phyloP scores from a whole-genome alignment of 192 early-diverging fungal species.

The Podila epigama region DNA sequence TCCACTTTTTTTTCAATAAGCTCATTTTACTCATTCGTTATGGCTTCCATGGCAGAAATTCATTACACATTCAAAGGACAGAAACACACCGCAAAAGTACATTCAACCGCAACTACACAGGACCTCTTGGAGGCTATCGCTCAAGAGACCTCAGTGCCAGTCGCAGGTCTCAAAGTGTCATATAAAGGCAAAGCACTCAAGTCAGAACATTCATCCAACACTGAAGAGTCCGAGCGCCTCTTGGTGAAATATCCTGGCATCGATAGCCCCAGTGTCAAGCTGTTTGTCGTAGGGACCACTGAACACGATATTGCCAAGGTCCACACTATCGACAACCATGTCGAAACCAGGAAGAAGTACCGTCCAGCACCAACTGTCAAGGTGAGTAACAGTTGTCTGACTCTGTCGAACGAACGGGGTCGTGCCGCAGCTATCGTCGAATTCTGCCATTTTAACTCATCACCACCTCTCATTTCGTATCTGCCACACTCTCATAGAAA shows the following conservation, averaged over 20 bases:
- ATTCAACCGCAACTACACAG: neutral
- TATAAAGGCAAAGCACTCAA: constrained; percentile 29
- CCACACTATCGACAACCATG: constrained; percentile 34
- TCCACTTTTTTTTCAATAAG: constrained; percentile 4
- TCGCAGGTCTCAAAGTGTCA: constrained; percentile 25
- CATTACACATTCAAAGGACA: constrained; percentile 38
- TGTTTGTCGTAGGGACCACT: constrained; percentile 36
- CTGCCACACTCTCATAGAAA: neutral
- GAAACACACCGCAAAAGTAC: constrained; percentile 5
- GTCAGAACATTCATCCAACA: neutral
- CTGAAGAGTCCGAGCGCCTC: neutral
- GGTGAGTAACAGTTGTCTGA: neutral
- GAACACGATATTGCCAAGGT: constrained; percentile 40
- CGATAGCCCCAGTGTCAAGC: constrained; percentile 5
- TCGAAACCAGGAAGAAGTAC: constrained; percentile 19
- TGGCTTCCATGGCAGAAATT: constrained; percentile 24
- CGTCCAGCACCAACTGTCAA: constrained; percentile 28
- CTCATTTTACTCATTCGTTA: neutral
- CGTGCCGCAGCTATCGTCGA: neutral
- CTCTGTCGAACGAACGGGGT: neutral
- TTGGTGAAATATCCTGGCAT: constrained; percentile 16
- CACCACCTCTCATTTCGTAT: neutral
- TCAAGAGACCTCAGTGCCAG: constrained; percentile 12
- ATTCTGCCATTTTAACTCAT: neutral
- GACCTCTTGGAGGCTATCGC: constrained; percentile 17